Base-by-base conservation (phyloP, 106 monocot genomes). In the Posidonia australis region DNA sequence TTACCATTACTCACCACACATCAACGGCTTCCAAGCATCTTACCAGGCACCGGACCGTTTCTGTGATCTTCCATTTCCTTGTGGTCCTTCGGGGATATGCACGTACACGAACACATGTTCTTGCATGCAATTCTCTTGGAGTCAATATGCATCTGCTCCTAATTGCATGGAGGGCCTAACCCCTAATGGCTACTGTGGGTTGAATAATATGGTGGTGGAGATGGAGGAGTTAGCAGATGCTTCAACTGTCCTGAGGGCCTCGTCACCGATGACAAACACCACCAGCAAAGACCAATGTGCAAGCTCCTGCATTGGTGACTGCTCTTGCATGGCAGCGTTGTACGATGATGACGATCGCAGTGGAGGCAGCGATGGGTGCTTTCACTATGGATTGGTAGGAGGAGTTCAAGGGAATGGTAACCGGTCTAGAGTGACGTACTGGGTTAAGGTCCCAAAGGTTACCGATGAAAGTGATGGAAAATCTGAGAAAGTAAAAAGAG, bases 181-280 rank as follows among this genome's bases (percentile, higher is more conserved):
- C n/a, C n/a, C n/a, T n/a, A n/a, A n/a, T n/a, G n/a, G n/a, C n/a
- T n/a, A n/a, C n/a, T n/a, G n/a, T n/a, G n/a, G n/a, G n/a, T n/a
- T n/a, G n/a, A n/a, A n/a, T n/a, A n/a, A n/a, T n/a, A 68, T 21
- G 54, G 64, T 54, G 76, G 62, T 65, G 44, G 57, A 75, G 60
- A 86, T 86, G 86, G 69, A 67, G 41, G 51, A 71, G 20, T 10
- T 82, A 32, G 44, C 80, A 25, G 64, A 67, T n/a, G n/a, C n/a
- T n/a, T n/a, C n/a, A n/a, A n/a, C n/a, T n/a, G n/a, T n/a, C n/a
- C n/a, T n/a, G n/a, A n/a, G n/a, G 53, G 32, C 59, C 23, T 19
- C 52, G 10, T 46, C 52, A 0, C 44, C 58, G 5, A 46, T 5
- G 43, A 31, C 13, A 0, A 80, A 80, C 51, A 28, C 61, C 13